Evolutionary conservation across 805 yeast species (phyloP).

Genomic region (Metschnikowia bowlesiae): DNA sequence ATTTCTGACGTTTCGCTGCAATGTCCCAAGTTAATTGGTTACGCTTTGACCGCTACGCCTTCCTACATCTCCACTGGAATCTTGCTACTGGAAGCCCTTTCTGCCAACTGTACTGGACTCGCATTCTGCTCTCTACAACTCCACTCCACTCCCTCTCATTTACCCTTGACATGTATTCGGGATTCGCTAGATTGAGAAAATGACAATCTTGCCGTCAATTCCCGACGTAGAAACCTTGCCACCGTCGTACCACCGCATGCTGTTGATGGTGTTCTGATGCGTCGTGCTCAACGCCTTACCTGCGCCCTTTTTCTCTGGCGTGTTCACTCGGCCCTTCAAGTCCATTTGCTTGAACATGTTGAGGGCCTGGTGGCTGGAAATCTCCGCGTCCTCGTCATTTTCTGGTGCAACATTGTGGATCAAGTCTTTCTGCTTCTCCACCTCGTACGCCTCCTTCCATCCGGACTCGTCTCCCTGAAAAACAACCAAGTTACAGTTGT

Average conservation of each 20-base stretch:
- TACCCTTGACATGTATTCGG: background rate
- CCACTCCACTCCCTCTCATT: background rate
- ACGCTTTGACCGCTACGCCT: too few species aligned
- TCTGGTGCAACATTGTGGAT: slow-evolving; percentile 43
- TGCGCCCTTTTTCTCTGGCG: slow-evolving; percentile 28
- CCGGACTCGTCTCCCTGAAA: slow-evolving; percentile 64
- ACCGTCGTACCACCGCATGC: slow-evolving; percentile 47
- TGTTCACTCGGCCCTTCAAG: slow-evolving; percentile 75
- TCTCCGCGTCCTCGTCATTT: slow-evolving; percentile 49
- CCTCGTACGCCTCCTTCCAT: slow-evolving; percentile 57
- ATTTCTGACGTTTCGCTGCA: slow-evolving; percentile 31
- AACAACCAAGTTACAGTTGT: slow-evolving; percentile 84
- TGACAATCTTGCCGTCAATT: slow-evolving; percentile 86
- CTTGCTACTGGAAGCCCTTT: too few species aligned
- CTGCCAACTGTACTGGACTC: too few species aligned
- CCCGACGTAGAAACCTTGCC: slow-evolving; percentile 65
- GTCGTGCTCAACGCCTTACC: slow-evolving; percentile 56
- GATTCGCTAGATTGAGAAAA: slow-evolving; percentile 40
- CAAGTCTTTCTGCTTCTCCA: slow-evolving; percentile 48
- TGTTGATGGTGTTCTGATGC: slow-evolving; percentile 87
- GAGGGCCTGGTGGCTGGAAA: slow-evolving; percentile 70
- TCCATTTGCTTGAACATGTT: slow-evolving; percentile 95
- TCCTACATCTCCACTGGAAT: too few species aligned
- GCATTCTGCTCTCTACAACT: background rate
- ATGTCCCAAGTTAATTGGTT: background rate